Evolutionary conservation across 352 stramenopile genomes (phyloP), one percentile per base, ranked within the genome.

Genomic region (Saprolegnia diclina): DNA sequence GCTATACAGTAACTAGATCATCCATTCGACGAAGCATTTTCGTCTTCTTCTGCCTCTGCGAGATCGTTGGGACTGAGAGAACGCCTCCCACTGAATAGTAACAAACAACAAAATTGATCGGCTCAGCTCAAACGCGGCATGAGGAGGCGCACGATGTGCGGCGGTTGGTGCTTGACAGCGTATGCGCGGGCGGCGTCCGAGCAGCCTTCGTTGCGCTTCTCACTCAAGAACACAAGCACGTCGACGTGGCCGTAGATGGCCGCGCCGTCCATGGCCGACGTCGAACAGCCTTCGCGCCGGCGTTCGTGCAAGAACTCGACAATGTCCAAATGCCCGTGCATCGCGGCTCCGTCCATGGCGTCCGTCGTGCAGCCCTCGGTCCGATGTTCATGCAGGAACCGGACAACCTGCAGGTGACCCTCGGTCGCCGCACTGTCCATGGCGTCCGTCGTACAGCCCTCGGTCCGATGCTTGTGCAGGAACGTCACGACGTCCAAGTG

Each of bases 221-320:
- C 29, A 4, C 24, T 24, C 18, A 66, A 38, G 57, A 66, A 76
- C 32, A 70, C 35, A 24, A 76, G 44, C 32, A 76, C 71, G 19
- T 72, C 68, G 16, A 65, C 6, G 48, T 74, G 54, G 21, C 66
- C 54, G 50, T 74, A 42, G 21, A 44, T 50, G 26, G 45, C 64
- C 3, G 68, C 72, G n/a, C 67, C 61, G 29, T 77, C 65, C 7
- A 72, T 66, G 7, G 65, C 65, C 32, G 48, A 26, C 9, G 56
- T 61, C 11, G 70, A 53, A 19, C 56, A 71, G 11, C 62, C 59
- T 13, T 71, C 50, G 32, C 46, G 52, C 6, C 62, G 42, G 40
- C 71, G 56, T 18, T 46, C 21, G 26, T 67, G 56, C 9, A 74
- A 38, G 46, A 61, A 71, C 1, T 64, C 21, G 5, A 74, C 70